A percentile compares a stretch with the other conserved stretches of the same genome.
Conservation (phyloP, 768 basidiomycete genomes). For the Gautieria morchelliformis region DNA sequence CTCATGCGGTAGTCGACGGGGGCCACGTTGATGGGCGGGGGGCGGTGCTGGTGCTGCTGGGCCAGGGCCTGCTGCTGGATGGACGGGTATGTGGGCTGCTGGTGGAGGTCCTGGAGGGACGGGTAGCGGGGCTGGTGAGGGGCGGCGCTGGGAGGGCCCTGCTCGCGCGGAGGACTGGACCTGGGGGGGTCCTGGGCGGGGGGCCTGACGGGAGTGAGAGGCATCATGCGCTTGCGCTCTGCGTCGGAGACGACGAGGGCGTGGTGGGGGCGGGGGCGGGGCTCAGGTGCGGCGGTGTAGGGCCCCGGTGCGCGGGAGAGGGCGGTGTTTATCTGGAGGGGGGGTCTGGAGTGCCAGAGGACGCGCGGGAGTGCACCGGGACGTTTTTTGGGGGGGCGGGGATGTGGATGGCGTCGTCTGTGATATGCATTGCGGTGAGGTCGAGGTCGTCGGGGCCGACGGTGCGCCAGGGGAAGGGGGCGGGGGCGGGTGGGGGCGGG, state of each 20-base stretch:
- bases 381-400: neutral
- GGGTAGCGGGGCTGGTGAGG: neutral
- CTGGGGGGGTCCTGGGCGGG: neutral
- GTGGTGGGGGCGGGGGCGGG: neutral
- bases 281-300: conserved; percentile 40
- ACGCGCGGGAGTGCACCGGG: conserved; percentile 62
- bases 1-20: neutral
- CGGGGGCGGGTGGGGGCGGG: no score
- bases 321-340: conserved; percentile 46
- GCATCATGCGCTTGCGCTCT: neutral
- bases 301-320: conserved; percentile 28
- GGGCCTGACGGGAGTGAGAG: neutral
- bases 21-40: neutral
- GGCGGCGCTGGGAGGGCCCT: neutral
- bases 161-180: neutral
- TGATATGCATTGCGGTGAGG: no score
- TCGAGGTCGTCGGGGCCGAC: no score
- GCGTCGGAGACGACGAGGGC: neutral
- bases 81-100: neutral
- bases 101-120: neutral
- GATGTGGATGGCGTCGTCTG: no score
- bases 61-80: neutral
- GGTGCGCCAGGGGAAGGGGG: no score
- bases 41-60: conserved; percentile 1
- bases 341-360: conserved; percentile 39